A percentile compares a stretch with the other conserved stretches of the same genome.
Evolutionary conservation across 495 filamentous ascomycete genomes (phyloP).

Genomic region (Annulohypoxylon maeteangense): DNA sequence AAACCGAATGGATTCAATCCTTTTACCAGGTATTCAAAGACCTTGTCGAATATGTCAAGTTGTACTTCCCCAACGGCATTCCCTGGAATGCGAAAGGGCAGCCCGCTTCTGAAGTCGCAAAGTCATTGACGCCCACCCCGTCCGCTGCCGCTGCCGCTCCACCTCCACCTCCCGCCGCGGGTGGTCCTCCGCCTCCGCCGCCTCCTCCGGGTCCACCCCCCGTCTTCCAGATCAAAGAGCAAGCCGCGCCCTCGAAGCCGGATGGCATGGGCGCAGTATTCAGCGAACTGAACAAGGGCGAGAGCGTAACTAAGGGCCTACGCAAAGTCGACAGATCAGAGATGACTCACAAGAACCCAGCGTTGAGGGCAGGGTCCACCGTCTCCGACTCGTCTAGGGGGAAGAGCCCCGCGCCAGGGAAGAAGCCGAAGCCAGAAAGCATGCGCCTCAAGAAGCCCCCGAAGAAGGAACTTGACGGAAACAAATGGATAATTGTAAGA

Average conservation of each 20-base stretch:
- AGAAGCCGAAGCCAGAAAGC: slow-evolving; percentile 93
- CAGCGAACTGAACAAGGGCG: slow-evolving; percentile 87
- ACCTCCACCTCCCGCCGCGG: slow-evolving; percentile 63
- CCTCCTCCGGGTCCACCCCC: slow-evolving; percentile 72
- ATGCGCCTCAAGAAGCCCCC: slow-evolving; percentile 94
- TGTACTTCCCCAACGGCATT: slow-evolving; percentile 79
- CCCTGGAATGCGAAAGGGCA: slow-evolving; percentile 89
- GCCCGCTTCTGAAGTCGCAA: slow-evolving; percentile 74
- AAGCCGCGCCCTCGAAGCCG: slow-evolving; percentile 43
- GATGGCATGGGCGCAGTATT: slow-evolving; percentile 81
- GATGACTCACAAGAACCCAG: slow-evolving; percentile 99
- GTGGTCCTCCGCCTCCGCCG: slow-evolving; percentile 68
- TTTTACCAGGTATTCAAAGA: slow-evolving; percentile 89
- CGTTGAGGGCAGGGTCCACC: slow-evolving; percentile 75
- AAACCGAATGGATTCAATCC: slow-evolving; percentile 85
- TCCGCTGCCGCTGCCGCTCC: slow-evolving; percentile 51
- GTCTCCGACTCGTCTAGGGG: slow-evolving; percentile 71
- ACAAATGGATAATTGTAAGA: slow-evolving; percentile 88
- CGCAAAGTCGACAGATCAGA: slow-evolving; percentile 92
- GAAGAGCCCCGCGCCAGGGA: slow-evolving; percentile 85
- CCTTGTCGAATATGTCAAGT: slow-evolving; percentile 81
- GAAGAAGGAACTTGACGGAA: slow-evolving; percentile 91
- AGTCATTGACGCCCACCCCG: slow-evolving; percentile 52
- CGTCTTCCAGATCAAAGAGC: slow-evolving; percentile 60
- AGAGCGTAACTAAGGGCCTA: slow-evolving; percentile 83